Evolutionary conservation across 805 yeast genomes (phyloP).

Genomic region (Nakazawaea anatomiae): DNA sequence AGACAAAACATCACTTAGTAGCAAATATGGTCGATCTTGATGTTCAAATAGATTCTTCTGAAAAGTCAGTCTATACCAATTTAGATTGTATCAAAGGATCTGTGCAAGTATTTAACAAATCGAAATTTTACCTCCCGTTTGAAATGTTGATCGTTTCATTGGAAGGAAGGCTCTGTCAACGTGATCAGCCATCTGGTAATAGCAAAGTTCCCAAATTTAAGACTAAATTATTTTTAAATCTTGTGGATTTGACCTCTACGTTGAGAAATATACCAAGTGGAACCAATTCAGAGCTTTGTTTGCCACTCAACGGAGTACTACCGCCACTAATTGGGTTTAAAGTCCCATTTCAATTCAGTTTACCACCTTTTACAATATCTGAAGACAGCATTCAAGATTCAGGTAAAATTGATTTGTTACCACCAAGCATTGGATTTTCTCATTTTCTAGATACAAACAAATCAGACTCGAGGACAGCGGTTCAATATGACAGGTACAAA

Average conservation of each 20-base stretch:
- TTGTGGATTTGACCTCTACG: no score
- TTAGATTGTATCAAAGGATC: background rate
- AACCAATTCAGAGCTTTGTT: background rate
- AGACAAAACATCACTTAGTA: no score
- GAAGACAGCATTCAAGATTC: background rate
- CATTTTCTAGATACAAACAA: background rate
- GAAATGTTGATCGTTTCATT: background rate
- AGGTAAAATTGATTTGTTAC: background rate
- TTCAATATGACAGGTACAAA: background rate
- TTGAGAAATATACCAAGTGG: no score
- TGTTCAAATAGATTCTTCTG: background rate
- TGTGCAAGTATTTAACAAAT: background rate
- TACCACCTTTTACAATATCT: background rate
- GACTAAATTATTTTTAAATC: no score
- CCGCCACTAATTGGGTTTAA: background rate
- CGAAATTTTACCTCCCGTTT: background rate
- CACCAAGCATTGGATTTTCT: background rate
- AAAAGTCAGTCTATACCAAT: background rate
- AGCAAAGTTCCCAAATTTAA: no score
- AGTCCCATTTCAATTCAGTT: background rate
- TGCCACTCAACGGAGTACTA: background rate
- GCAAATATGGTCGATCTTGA: constrained; percentile 3
- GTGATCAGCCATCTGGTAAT: background rate
- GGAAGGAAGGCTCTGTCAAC: background rate
- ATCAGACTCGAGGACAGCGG: background rate